Base-by-base conservation (phyloP, 2,329 filamentous ascomycete genomes). In the Pezicula carpinea region DNA sequence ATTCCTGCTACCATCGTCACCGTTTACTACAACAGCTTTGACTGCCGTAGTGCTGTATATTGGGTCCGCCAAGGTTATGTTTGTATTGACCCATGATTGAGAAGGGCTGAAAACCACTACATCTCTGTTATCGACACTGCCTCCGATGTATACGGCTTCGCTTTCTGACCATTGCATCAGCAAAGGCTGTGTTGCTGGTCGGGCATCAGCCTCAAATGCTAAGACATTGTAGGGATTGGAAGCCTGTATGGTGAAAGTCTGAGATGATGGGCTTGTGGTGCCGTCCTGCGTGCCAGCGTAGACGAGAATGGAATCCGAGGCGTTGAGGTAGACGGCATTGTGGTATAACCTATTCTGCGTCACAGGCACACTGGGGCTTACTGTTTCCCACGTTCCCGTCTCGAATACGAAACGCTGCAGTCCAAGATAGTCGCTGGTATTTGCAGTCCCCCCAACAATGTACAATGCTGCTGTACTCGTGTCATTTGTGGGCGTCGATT, bases 201-300 rank as follows among this genome's bases (percentile, higher is more conserved):
- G 80, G 1, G 82, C 80, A 13, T 67, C 66, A 6, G 82, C 79
- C 44, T 74, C 70, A 59, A 74, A 82, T 1, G 85, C 75, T 8
- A 71, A 60, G 4, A 91, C 77, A 4, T 58, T 64, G 62, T 86
- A 87, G 0, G 89, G 87, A 26, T 76, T 69, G 5, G 74, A 74
- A 1, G 85, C 82, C 3, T 75, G 71, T 49, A 96, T 82, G 15
- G 85, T 75, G 59, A 91, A 95, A 0, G 89, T 92, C 56, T 89
- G 77, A 2, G 83, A 80, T 1, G 87, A 90, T 1, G 78, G 70
- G 6, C 70, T 66, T 7, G 69, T 65, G 29, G 69, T 69, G 21
- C 79, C 80, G 55, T 83, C 78, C 57, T 83, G 80, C 14, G 76
- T 81, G 39, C 92, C 92, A 26, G 84, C 87, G 63, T 91, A 96